Evolutionary conservation across 305 asterid genomes (phyloP).

Genomic region (Fraxinus greggii): DNA sequence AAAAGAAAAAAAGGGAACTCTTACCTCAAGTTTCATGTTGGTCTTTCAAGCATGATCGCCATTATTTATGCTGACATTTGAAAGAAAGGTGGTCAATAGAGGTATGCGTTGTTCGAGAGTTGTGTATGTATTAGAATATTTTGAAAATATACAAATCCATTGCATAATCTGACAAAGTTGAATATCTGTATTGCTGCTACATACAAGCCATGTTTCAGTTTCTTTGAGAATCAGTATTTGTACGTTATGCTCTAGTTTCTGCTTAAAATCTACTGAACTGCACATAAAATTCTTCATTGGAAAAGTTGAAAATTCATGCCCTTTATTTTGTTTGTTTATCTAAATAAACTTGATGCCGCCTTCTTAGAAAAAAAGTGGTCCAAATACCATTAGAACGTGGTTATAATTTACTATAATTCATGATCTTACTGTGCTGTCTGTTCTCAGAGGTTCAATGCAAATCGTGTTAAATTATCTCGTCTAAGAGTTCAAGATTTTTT

Average conservation of each 20-base stretch:
- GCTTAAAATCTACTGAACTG: conserved; percentile 26
- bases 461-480: neutral
- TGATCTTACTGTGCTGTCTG: neutral
- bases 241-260: conserved; percentile 33
- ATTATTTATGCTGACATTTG: too few relatives aligned
- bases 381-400: neutral
- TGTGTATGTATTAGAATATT: too few relatives aligned
- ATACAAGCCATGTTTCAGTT: too few relatives aligned
- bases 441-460: neutral
- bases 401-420: neutral
- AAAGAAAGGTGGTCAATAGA: too few relatives aligned
- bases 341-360: conserved; percentile 29
- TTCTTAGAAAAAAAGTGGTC: conserved; percentile 5
- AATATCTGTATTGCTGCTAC: too few relatives aligned
- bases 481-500: neutral
- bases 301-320: conserved; percentile 27
- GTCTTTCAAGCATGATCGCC: too few relatives aligned
- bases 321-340: conserved; percentile 14
- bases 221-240: conserved; percentile 28
- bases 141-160: too few relatives aligned
- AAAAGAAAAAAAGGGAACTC: too few relatives aligned
- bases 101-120: too few relatives aligned
- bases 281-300: conserved; percentile 35
- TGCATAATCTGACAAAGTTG: too few relatives aligned
- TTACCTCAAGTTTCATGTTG: too few relatives aligned